Evolutionary conservation across 257 asterid genomes (phyloP), one percentile per base, ranked within the genome.

Genomic region (Paraleonurus japonicus): DNA sequence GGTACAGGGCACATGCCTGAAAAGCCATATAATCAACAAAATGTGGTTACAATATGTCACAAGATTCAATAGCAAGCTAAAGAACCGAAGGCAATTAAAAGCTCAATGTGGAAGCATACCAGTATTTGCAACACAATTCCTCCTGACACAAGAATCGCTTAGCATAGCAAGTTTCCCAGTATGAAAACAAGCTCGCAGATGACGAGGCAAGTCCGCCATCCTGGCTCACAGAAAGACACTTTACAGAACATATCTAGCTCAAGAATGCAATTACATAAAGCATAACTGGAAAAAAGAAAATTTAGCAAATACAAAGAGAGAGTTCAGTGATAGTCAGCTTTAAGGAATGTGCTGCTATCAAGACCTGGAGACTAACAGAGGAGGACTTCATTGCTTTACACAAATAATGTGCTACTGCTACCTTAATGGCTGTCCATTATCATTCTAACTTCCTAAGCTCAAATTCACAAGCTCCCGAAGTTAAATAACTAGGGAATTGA

Each of bases 111-210:
- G 39, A 63, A 22, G 72, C 17, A 71, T 20, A 93, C 98, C 90
- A 93, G 88, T 78, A 93, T 89, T 75, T 93, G 98, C 81, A 93
- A 81, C 15, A 93, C 97, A 75, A 90, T 88, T 15, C 98, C 98
- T 67, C 88, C 92, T n/a, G 98, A 85, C 30, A 90, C 97, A 65
- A 93, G 86, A 80, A 93, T 86, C n/a, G 97, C 97, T n/a, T 67
- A 93, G 54, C 76, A 72, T 79, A 62, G 98, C 97, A 19, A 93
- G 92, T 79, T 82, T 93, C 80, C 98, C 97, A 35, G 96, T 80
- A 4, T 86, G 87, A 79, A 92, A 79, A 83, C 98, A 92, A 62
- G 94, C 82, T 80, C 86, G 79, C 67, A 92, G 41, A 76, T 88
- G 70, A 80, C 86, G 77, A 64, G 97, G 93, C 88, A 88, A 64